Conservation (phyloP, 257 asterid genomes). For the Misopates orontium region DNA sequence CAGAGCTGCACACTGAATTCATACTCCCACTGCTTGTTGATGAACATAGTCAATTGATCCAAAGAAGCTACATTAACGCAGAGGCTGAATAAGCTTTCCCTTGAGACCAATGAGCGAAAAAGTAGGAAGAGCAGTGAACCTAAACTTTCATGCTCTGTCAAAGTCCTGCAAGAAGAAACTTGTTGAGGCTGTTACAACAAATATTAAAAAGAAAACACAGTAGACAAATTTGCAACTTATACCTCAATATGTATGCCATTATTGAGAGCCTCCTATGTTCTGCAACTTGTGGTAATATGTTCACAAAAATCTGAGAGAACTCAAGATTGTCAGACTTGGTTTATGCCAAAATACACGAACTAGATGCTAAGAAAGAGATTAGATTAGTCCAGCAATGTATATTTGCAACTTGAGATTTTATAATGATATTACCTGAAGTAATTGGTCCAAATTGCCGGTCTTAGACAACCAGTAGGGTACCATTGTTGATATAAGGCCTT, state of each 20-base stretch:
- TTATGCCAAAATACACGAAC: background rate
- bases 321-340: conserved; percentile 24
- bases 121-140: conserved; percentile 77
- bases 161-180: conserved; percentile 59
- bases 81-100: conserved; percentile 37
- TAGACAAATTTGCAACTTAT: conserved; percentile 20
- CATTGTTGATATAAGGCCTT: conserved; percentile 80
- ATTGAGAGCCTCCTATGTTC: conserved; percentile 69
- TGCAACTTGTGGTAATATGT: conserved; percentile 72
- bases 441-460: conserved; percentile 50
- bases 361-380: conserved; percentile 8
- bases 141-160: conserved; percentile 75
- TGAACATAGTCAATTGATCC: conserved; percentile 35
- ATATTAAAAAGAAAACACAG: conserved; percentile 9
- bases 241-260: conserved; percentile 71
- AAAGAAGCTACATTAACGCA: conserved; percentile 42
- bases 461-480: conserved; percentile 85
- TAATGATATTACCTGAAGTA: conserved; percentile 70
- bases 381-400: no score
- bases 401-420: background rate
- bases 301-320: conserved; percentile 67
- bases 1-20: conserved; percentile 60
- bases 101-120: conserved; percentile 61
- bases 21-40: conserved; percentile 76
- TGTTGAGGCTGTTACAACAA: conserved; percentile 21